Evolutionary conservation across 2,329 filamentous ascomycete species (phyloP), one percentile per base, ranked within the genome.

Genomic region (Stemphylium vesicarium): DNA sequence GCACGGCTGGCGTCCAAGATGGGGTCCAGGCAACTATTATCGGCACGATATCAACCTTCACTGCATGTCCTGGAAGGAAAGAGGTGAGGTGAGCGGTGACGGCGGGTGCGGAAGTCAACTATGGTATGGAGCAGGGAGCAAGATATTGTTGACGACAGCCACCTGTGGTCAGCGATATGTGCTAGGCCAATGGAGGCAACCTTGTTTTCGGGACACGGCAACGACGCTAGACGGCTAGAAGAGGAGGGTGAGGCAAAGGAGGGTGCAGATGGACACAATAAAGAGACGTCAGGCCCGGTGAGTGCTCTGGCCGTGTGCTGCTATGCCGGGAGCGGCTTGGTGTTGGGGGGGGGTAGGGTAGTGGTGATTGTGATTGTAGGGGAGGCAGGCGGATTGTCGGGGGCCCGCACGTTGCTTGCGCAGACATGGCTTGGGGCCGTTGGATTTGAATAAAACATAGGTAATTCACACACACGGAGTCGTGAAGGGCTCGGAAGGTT

Each of bases 401-500:
- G 62, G 66, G 64, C 57, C 62, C 63, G 66, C 67, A 55, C 59
- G 54, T 44, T 62, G 67, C 57, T 65, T 68, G 66, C 59, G 68
- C 66, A 66, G 63, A 59, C 68, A 69, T 71, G 69, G 71, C 68
- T 72, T 71, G 68, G 70, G 69, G 69, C 69, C 64, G 69, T 71
- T 73, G 72, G 68, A 70, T 65, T 72, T 69, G 71, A 71, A 71
- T 72, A 71, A 62, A 57, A 59, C 57, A 75, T 72, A 72, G 71
- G 75, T 72, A 69, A 75, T 75, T 74, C 70, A 73, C 64, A 61
- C 64, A 60, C 56, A 58, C 54, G 54, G 57, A 67, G 62, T 67
- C 58, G 66, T 70, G 65, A 69, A 69, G 63, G 65, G 63, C 59
- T 59, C 72, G 72, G 70, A 71, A 73, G 67, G 70, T 72, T 72